These are phyloP conservation scores for Plectosphaerella plurivora DNA, from an alignment of 2,329 filamentous ascomycete species.

Conservation along the genomic window DNA sequence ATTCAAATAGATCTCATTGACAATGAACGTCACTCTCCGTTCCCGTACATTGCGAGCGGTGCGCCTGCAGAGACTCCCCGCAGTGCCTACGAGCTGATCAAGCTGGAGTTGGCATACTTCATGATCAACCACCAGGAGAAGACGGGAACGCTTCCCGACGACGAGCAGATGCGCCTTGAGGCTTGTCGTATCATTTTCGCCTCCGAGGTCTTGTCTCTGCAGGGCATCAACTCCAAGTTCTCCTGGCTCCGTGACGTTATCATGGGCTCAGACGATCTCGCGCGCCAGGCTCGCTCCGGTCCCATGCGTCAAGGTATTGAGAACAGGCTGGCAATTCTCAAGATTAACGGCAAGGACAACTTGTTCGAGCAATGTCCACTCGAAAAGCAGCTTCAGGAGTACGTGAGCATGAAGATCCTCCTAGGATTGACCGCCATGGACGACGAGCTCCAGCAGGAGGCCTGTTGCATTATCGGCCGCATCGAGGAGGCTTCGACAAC, in stretches of 20 bases:
- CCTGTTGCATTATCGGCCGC: constrained; percentile 53
- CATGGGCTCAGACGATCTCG: constrained; percentile 39
- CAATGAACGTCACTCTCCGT: constrained; percentile 53
- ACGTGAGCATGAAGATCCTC: constrained; percentile 44
- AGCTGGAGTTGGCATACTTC: constrained; percentile 52
- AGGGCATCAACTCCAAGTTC: constrained; percentile 29
- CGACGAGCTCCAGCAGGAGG: constrained; percentile 54
- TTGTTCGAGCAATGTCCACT: constrained; percentile 54
- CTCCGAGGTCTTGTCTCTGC: constrained; percentile 41
- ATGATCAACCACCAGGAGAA: constrained; percentile 38
- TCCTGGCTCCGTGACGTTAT: constrained; percentile 58
- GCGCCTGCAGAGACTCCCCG: constrained; percentile 40
- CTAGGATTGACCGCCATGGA: constrained; percentile 58
- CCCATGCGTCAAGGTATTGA: constrained; percentile 42
- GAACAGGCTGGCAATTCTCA: constrained; percentile 41
- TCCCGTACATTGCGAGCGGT: constrained; percentile 46
- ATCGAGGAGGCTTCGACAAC: constrained; percentile 47
- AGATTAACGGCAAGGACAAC: constrained; percentile 54
- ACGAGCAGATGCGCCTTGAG: constrained; percentile 52
- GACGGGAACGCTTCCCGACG: constrained; percentile 35
- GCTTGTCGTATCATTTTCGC: constrained; percentile 56
- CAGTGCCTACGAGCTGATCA: constrained; percentile 59
- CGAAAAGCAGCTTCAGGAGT: constrained; percentile 50
- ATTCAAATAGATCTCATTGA: constrained; percentile 54
- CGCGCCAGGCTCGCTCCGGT: constrained; percentile 40